These are phyloP conservation scores for Lasiodiplodia hormozganensis DNA, from an alignment of 2,329 filamentous ascomycete genomes.

Conservation along the genomic window DNA sequence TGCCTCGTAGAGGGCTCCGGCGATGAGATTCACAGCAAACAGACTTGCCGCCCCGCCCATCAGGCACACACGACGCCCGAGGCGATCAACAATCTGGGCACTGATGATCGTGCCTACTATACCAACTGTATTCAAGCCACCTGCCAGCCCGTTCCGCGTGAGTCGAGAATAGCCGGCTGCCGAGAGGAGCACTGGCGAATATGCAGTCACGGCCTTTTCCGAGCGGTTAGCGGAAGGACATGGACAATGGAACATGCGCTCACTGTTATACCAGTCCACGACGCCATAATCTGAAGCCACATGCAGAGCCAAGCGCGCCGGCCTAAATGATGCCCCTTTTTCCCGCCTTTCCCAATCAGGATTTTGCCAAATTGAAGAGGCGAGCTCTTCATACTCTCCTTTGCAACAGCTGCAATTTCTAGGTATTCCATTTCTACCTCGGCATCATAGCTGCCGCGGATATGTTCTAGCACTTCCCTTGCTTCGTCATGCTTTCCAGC, in stretches of 20 bases:
- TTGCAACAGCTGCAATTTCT: constrained; percentile 45
- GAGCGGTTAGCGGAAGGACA: background rate
- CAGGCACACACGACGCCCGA: constrained; percentile 54
- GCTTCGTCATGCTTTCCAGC: constrained; percentile 42
- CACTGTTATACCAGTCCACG: constrained; percentile 53
- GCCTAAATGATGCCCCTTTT: constrained; percentile 43
- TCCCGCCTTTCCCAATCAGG: constrained; percentile 42
- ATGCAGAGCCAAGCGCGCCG: constrained; percentile 53
- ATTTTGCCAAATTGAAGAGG: constrained; percentile 50
- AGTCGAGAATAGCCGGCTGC: constrained; percentile 47
- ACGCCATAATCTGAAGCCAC: constrained; percentile 55
- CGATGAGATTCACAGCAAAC: constrained; percentile 52
- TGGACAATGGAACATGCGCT: background rate
- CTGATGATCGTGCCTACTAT: constrained; percentile 60
- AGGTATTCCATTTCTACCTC: constrained; percentile 38
- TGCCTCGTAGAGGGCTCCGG: constrained; percentile 33
- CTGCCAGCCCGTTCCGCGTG: constrained; percentile 57
- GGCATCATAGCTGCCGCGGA: constrained; percentile 43
- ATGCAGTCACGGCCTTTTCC: constrained; percentile 39
- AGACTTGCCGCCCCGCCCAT: constrained; percentile 50
- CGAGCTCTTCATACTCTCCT: constrained; percentile 44
- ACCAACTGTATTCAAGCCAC: constrained; percentile 60
- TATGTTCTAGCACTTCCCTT: constrained; percentile 35
- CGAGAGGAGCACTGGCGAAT: constrained; percentile 42
- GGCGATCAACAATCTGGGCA: constrained; percentile 58